Conservation (phyloP, 306 rosid species). For the Ochetophila trinervis region DNA sequence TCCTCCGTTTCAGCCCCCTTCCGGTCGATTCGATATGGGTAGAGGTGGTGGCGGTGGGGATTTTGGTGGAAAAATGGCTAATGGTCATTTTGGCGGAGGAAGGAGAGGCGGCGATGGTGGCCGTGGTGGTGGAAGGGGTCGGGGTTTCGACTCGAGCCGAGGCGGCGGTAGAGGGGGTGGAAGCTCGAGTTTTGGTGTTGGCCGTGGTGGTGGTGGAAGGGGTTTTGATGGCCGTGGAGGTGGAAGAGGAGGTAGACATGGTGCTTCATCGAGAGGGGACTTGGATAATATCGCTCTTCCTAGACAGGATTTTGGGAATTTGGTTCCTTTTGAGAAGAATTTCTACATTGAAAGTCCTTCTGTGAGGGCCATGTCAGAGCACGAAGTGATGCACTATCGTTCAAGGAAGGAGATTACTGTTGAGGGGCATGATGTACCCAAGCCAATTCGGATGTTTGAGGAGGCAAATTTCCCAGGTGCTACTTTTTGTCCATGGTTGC, state of each 20-base stretch:
- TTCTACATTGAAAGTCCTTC: constrained; percentile 64
- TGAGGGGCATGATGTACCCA: constrained; percentile 83
- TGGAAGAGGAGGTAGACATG: constrained; percentile 63
- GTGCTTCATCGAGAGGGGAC: constrained; percentile 65
- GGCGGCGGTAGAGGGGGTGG: constrained; percentile 22
- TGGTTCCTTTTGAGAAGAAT: constrained; percentile 87
- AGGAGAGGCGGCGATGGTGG: constrained; percentile 25
- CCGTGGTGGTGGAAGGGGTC: constrained; percentile 36
- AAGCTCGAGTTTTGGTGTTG: too few relatives aligned
- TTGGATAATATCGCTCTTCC: constrained; percentile 73
- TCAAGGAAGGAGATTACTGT: constrained; percentile 67
- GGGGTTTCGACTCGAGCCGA: constrained; percentile 38
- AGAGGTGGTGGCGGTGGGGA: constrained; percentile 41
- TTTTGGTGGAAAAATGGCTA: constrained; percentile 1
- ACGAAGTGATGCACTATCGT: constrained; percentile 57
- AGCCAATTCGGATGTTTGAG: constrained; percentile 60
- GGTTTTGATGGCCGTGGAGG: constrained; percentile 35
- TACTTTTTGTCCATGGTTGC: constrained; percentile 10
- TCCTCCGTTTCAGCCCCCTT: constrained; percentile 66
- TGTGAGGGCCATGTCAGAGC: constrained; percentile 68
- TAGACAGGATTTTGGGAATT: constrained; percentile 65
- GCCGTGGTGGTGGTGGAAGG: constrained; percentile 38
- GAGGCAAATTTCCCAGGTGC: constrained; percentile 88
- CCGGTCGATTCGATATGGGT: constrained; percentile 60
- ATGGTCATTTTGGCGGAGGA: constrained; percentile 15